Base-by-base conservation (phyloP, 2,329 filamentous ascomycete species). In the Rasamsonia emersonii region DNA sequence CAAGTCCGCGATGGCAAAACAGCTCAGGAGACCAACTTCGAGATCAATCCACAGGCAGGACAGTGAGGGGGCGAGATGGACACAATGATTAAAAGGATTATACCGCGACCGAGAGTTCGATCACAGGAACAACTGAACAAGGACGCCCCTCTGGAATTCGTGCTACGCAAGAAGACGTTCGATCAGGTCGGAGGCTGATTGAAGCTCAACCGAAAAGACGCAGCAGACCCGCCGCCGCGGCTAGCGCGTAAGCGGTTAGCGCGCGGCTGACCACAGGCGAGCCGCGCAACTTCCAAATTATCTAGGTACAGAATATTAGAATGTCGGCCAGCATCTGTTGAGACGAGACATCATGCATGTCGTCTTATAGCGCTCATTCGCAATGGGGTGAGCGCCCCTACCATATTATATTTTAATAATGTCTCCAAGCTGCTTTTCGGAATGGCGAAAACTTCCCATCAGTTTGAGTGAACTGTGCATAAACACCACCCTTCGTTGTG, bases 401-500 rank as follows among this genome's bases (percentile, higher is more conserved):
- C 17, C 13, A 8, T 11, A 13, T 16, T n/a, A n/a, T n/a, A n/a
- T 17, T 20, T 15, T 1, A 26, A 45, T 15, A 28, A 58, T 64
- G 61, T 52, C 64, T 26, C 35, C 59, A 29, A 56, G 56, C 29
- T 70, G 68, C 18, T 66, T 76, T n/a, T 70, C 79, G 10, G 82
- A 85, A 54, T 98, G 91, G 91, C 77, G 77, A 43, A 93, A 84
- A 64, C 64, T 98, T 45, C 86, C 91, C 15, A 66, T 95, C 24
- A 82, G 71, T 39, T 64, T 94, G 19, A 75, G 79, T 3, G 91
- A 98, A 54, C 73, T 98, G 3, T 95, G 86, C 55, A 86, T 98
- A 44, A 86, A 94, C 49, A 98, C 89, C 0, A 94, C 86, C 0
- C 67, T 98, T 19, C 79, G 89, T 40, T 98, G 91, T 56, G 91